A percentile compares a stretch with the other conserved stretches of the same genome.
Conservation (phyloP, 345 rosid species). For the Rhizophora mangle region DNA sequence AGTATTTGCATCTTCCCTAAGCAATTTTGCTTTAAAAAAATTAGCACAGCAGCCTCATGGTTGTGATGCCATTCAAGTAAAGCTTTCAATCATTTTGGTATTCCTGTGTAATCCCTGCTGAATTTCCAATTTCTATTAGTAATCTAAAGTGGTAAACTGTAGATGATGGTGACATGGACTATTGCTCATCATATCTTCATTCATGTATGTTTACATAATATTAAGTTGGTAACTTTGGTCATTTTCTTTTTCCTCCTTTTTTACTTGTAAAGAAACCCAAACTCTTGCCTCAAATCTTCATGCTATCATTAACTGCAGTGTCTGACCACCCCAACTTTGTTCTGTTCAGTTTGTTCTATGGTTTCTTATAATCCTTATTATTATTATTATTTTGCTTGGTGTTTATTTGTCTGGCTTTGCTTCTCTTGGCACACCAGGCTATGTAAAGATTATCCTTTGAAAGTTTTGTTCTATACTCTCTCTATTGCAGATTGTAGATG, state of each 20-base stretch:
- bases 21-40: background rate
- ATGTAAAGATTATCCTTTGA: too few species aligned
- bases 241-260: background rate
- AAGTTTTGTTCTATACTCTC: background rate
- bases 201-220: background rate
- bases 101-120: background rate
- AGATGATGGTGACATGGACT: too few species aligned
- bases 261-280: background rate
- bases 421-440: too few species aligned
- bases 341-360: too few species aligned
- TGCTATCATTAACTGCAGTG: too few species aligned
- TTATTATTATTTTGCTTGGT: too few species aligned
- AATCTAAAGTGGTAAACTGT: too few species aligned
- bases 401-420: too few species aligned
- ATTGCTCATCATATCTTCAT: background rate
- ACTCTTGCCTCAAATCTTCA: too few species aligned
- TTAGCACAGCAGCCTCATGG: background rate
- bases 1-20: constrained; percentile 2
- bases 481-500: background rate
- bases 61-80: background rate
- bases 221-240: background rate
- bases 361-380: too few species aligned
- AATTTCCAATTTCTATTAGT: too few species aligned
- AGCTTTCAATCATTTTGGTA: background rate
- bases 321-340: too few species aligned